Evolutionary conservation across 2,329 filamentous ascomycete species (phyloP).

Genomic region (Xylariaceae sp.): DNA sequence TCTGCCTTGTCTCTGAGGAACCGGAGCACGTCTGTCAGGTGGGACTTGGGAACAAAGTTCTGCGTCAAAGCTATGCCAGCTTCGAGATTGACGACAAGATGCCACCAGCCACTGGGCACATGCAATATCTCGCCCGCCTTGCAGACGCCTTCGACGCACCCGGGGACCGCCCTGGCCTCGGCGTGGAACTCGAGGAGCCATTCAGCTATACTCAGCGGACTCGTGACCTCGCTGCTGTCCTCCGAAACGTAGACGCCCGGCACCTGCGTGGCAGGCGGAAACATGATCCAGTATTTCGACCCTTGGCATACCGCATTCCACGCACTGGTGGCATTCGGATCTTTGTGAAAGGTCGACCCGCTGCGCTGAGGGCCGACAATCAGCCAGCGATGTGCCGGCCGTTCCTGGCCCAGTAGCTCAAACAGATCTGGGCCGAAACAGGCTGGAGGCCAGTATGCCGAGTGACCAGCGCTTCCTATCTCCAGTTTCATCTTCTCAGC

Average conservation of each 20-base stretch:
- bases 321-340: constrained; percentile 64
- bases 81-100: constrained; percentile 86
- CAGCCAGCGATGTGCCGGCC: constrained; percentile 86
- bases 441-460: constrained; percentile 68
- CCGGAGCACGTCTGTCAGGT: constrained; percentile 65
- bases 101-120: constrained; percentile 94
- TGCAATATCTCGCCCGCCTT: constrained; percentile 78
- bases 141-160: constrained; percentile 82
- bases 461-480: constrained; percentile 43
- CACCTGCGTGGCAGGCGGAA: constrained; percentile 69
- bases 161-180: constrained; percentile 66
- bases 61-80: constrained; percentile 84
- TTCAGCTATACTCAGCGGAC: constrained; percentile 90
- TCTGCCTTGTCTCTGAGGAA: constrained; percentile 78
- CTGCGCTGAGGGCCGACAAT: constrained; percentile 83
- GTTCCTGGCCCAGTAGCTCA: constrained; percentile 64
- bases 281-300: constrained; percentile 98
- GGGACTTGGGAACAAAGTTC: constrained; percentile 79
- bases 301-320: constrained; percentile 93
- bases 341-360: constrained; percentile 92
- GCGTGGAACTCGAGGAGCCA: constrained; percentile 87
- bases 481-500: constrained; percentile 74
- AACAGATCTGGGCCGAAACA: constrained; percentile 89
- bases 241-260: constrained; percentile 85
- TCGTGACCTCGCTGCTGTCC: constrained; percentile 89